A percentile compares a stretch with the other conserved stretches of the same genome.
Conservation (phyloP, 2,329 filamentous ascomycete genomes). For the Domatiomyces globalis region DNA sequence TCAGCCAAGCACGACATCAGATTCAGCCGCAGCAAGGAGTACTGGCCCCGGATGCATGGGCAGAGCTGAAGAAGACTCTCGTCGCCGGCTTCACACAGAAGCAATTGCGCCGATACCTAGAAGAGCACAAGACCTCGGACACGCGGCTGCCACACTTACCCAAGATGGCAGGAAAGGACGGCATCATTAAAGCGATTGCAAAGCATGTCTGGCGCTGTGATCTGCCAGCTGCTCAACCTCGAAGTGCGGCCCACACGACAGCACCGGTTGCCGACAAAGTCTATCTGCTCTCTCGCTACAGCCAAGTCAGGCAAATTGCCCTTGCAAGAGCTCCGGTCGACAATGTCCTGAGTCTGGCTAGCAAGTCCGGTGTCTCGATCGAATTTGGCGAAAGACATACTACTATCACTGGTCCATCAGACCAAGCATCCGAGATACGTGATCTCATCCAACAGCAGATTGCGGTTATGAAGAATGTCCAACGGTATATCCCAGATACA, state of each 20-base stretch:
- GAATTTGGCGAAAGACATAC: neutral
- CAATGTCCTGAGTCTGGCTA: neutral
- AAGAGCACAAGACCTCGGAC: neutral
- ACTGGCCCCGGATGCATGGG: neutral
- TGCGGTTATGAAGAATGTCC: neutral
- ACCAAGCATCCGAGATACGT: neutral
- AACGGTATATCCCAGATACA: neutral
- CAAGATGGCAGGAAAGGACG: neutral
- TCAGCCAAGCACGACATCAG: conserved; percentile 8
- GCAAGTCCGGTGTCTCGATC: neutral
- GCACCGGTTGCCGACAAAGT: neutral
- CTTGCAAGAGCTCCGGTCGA: neutral
- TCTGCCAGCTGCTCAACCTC: neutral
- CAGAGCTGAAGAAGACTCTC: neutral
- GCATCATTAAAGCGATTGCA: neutral
- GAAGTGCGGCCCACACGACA: neutral
- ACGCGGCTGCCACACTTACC: neutral
- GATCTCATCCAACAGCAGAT: neutral
- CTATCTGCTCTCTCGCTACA: neutral
- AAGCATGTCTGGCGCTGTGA: neutral
- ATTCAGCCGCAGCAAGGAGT: conserved; percentile 8
- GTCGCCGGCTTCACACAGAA: neutral
- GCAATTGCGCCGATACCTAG: neutral
- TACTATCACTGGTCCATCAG: neutral
- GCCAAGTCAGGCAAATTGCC: neutral